These are phyloP conservation scores for Coemansia sp. DNA, from an alignment of 192 early-diverging fungal genomes.

Conservation along the genomic window DNA sequence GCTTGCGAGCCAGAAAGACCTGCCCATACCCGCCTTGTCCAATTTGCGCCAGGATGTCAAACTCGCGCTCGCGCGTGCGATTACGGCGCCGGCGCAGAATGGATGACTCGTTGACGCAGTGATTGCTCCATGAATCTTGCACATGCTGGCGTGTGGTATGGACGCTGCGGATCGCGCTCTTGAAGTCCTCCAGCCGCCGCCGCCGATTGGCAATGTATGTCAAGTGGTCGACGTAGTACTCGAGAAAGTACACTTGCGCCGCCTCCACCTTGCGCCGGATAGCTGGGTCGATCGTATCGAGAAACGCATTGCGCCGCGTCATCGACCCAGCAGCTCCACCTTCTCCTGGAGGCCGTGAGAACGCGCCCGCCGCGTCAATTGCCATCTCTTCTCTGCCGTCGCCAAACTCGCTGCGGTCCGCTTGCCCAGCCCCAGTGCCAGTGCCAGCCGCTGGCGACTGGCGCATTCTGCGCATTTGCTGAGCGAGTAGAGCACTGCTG, in stretches of 20 bases:
- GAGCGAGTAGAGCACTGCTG: constrained; percentile 36
- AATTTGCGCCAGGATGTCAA: constrained; percentile 70
- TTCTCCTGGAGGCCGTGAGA: constrained; percentile 13
- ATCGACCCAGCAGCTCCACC: constrained; percentile 32
- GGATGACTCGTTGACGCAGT: constrained; percentile 59
- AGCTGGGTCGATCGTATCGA: constrained; percentile 52
- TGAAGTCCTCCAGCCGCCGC: constrained; percentile 60
- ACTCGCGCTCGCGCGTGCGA: constrained; percentile 67
- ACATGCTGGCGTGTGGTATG: constrained; percentile 40
- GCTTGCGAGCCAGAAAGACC: constrained; percentile 72
- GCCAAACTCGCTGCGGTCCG: constrained; percentile 11
- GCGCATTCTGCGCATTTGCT: constrained; percentile 40
- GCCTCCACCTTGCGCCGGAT: constrained; percentile 53
- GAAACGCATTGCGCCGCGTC: constrained; percentile 52
- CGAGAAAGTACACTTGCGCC: constrained; percentile 68
- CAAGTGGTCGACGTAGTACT: constrained; percentile 81
- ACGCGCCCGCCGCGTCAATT: constrained; percentile 9
- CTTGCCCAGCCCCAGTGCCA: background rate
- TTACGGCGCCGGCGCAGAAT: constrained; percentile 69
- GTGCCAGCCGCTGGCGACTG: constrained; percentile 17
- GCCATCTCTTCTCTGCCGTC: constrained; percentile 21
- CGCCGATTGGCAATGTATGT: constrained; percentile 73
- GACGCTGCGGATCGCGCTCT: constrained; percentile 50
- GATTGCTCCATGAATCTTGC: constrained; percentile 46
- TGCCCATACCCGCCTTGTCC: constrained; percentile 83